Percentiles rank a stretch among this genome's conserved stretches.
These are phyloP conservation scores for Kodamaea arcana DNA, from an alignment of 1,139 yeast species.

Conservation along the genomic window DNA sequence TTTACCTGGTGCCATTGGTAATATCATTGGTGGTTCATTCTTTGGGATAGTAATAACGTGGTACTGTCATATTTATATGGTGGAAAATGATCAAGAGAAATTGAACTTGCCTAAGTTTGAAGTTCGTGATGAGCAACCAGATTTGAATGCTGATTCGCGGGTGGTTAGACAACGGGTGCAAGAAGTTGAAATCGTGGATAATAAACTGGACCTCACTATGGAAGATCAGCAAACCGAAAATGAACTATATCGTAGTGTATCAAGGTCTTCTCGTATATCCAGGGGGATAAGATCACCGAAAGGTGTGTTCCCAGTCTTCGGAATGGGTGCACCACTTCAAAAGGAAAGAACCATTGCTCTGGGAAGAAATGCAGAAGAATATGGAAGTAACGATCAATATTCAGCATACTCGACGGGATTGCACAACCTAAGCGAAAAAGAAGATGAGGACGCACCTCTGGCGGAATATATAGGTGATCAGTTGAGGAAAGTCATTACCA, in stretches of 20 bases:
- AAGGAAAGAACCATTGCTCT: conserved; percentile 57
- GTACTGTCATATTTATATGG: conserved; percentile 65
- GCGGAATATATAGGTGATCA: conserved; percentile 33
- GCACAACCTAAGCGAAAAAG: conserved; percentile 6
- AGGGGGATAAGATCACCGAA: conserved; percentile 51
- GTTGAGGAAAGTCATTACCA: conserved; percentile 18
- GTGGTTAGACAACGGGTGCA: conserved; percentile 46
- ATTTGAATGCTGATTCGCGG: conserved; percentile 68
- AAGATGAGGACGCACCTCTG: conserved; percentile 6
- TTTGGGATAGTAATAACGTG: conserved; percentile 63
- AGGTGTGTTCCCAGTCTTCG: conserved; percentile 74
- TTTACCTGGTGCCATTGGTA: conserved; percentile 66
- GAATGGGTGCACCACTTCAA: conserved; percentile 62
- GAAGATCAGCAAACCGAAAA: conserved; percentile 2
- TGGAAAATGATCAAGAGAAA: conserved; percentile 59
- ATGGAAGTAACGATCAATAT: conserved; percentile 6
- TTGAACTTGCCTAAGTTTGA: conserved; percentile 64
- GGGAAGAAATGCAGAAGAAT: conserved; percentile 14
- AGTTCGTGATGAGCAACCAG: conserved; percentile 75
- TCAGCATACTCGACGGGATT: conserved; percentile 6
- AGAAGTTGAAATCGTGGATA: conserved; percentile 9
- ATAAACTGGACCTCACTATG: conserved; percentile 8
- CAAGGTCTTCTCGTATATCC: conserved; percentile 9
- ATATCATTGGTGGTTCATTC: conserved; percentile 64
- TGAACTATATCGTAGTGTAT: conserved; percentile 4